These are phyloP conservation scores for Scenedesmus sp. DNA, from an alignment of 163 green algal genomes.

Conservation along the genomic window DNA sequence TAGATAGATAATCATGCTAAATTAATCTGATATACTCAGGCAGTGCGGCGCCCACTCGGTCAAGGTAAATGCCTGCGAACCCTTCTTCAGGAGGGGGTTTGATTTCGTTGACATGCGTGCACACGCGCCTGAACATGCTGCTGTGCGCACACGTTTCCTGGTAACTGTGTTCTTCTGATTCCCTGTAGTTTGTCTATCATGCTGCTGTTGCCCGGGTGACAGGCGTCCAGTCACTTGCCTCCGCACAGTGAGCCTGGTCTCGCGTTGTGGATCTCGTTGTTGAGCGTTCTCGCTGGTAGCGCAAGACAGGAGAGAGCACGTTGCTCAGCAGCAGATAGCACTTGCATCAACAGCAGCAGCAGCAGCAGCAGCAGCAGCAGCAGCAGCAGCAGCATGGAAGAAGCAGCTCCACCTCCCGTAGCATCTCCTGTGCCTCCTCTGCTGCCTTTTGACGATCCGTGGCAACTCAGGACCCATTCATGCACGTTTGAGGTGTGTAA, in stretches of 20 bases:
- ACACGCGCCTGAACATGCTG: too few relatives aligned
- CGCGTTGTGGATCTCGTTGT: not conserved
- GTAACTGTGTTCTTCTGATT: too few relatives aligned
- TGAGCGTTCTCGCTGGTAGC: not conserved
- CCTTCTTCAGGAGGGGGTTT: too few relatives aligned
- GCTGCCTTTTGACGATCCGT: conserved; percentile 51
- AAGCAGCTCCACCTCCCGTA: not conserved
- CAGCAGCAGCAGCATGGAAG: conserved; percentile 46
- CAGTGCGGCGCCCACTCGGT: too few relatives aligned
- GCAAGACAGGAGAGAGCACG: not conserved
- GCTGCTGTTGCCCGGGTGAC: not conserved
- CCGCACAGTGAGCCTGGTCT: not conserved
- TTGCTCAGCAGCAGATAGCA: not conserved
- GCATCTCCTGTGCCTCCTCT: conserved; percentile 35
- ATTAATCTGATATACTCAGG: too few relatives aligned
- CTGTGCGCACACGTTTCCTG: not conserved
- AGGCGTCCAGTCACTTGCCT: conserved; percentile 1
- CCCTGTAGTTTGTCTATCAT: not conserved
- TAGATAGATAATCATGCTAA: too few relatives aligned
- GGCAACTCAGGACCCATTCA: conserved; percentile 32
- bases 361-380: conserved; percentile 32
- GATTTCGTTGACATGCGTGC: too few relatives aligned
- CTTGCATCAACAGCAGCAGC: conserved; percentile 16
- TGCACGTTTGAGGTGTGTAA: conserved; percentile 48
- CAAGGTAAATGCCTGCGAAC: too few relatives aligned